phyloP scores from a whole-genome alignment of 2,329 filamentous ascomycete species.

The Dactylella cylindrospora region DNA sequence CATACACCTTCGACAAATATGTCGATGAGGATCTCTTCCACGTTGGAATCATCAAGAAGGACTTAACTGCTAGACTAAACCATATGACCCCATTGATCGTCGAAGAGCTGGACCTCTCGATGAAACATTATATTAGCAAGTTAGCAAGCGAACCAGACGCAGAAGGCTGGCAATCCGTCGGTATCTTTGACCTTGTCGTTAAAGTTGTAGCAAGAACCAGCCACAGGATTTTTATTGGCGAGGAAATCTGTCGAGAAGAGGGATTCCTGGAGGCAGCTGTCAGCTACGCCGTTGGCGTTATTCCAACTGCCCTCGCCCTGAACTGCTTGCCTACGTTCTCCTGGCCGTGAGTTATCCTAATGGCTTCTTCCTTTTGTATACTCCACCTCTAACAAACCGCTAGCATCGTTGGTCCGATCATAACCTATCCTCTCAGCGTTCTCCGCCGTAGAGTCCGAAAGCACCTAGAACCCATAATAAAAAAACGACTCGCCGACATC shows the following conservation, averaged over 20 bases:
- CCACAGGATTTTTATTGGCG: constrained; percentile 57
- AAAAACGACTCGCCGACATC: constrained; percentile 32
- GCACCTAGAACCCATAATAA: constrained; percentile 33
- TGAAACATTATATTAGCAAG: constrained; percentile 28
- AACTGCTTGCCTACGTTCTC: constrained; percentile 38
- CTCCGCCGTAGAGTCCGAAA: constrained; percentile 29
- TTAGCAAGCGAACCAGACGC: constrained; percentile 21
- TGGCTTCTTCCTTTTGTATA: not conserved
- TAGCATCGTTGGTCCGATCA: constrained; percentile 20
- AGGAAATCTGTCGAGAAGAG: constrained; percentile 55
- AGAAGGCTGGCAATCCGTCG: constrained; percentile 52
- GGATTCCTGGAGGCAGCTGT: constrained; percentile 57
- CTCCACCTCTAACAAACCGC: not conserved
- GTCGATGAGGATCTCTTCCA: constrained; percentile 38
- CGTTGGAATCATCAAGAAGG: constrained; percentile 37
- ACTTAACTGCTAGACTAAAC: constrained; percentile 32
- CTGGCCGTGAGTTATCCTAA: constrained; percentile 21
- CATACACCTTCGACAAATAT: constrained; percentile 35
- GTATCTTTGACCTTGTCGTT: constrained; percentile 54
- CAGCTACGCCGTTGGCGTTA: constrained; percentile 56
- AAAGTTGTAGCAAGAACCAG: constrained; percentile 57
- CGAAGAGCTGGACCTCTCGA: constrained; percentile 33
- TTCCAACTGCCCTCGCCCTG: constrained; percentile 49
- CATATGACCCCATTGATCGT: constrained; percentile 37
- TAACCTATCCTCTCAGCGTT: constrained; percentile 17